Evolutionary conservation across 495 filamentous ascomycete species (phyloP).

Genomic region (Penicillium parvum): DNA sequence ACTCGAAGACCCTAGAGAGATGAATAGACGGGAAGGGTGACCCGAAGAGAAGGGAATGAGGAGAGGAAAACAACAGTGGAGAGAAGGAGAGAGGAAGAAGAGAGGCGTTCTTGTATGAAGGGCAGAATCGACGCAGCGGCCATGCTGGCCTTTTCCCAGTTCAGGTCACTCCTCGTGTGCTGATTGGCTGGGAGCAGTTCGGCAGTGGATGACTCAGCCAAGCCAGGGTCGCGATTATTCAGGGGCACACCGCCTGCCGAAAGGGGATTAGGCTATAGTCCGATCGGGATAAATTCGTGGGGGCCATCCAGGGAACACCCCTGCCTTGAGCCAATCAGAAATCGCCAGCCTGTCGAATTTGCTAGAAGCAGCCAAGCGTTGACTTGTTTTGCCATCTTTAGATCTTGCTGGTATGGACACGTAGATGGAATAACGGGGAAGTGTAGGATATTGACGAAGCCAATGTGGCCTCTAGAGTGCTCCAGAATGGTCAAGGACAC

Average conservation of each 20-base stretch:
- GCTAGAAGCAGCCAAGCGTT: conserved; percentile 25
- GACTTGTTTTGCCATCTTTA: background rate
- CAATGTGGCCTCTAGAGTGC: conserved; percentile 1
- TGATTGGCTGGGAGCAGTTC: conserved; percentile 31
- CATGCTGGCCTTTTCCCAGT: conserved; percentile 47
- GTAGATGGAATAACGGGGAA: background rate
- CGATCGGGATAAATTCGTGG: conserved; percentile 3
- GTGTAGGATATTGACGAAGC: background rate
- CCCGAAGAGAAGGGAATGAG: conserved; percentile 20
- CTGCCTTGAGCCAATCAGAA: conserved; percentile 8
- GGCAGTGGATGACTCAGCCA: conserved; percentile 23
- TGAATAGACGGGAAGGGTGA: conserved; percentile 14
- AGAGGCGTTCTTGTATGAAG: conserved; percentile 27
- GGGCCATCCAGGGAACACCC: conserved; percentile 3
- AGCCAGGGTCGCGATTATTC: background rate
- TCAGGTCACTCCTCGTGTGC: conserved; percentile 39
- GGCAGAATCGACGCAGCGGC: conserved; percentile 30
- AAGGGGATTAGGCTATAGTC: conserved; percentile 9
- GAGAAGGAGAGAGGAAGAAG: conserved; percentile 12
- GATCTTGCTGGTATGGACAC: background rate
- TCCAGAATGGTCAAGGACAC: background rate
- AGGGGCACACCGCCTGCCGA: conserved; percentile 26
- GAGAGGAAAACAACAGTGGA: conserved; percentile 20
- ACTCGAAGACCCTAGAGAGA: conserved; percentile 14
- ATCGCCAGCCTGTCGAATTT: conserved; percentile 28